Evolutionary conservation across 2,329 filamentous ascomycete genomes (phyloP).

Genomic region (Seiridium unicorne): DNA sequence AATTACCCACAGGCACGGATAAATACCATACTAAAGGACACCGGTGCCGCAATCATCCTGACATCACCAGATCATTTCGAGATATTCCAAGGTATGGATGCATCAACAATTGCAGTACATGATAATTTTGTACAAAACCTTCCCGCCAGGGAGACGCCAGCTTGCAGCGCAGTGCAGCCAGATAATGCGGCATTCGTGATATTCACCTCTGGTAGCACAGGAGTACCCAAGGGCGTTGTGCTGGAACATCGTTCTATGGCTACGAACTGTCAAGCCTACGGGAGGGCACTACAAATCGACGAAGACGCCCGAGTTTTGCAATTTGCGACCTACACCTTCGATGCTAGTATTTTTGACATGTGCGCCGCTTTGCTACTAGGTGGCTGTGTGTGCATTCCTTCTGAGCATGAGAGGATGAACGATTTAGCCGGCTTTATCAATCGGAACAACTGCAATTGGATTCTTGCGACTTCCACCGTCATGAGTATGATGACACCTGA

Average conservation of each 20-base stretch:
- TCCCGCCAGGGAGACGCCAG: neutral
- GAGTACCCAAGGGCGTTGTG: constrained; percentile 18
- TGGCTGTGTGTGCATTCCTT: constrained; percentile 38
- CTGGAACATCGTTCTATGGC: constrained; percentile 11
- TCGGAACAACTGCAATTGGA: constrained; percentile 20
- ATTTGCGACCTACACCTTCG: constrained; percentile 36
- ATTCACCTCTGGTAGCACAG: constrained; percentile 19
- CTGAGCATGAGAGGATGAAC: constrained; percentile 36
- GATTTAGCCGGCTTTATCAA: constrained; percentile 29
- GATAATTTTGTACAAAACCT: neutral
- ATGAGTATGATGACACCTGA: constrained; percentile 20
- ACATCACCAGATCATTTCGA: constrained; percentile 9
- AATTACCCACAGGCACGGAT: constrained; percentile 28
- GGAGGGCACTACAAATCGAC: constrained; percentile 14
- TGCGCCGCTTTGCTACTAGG: constrained; percentile 35
- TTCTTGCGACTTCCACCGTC: constrained; percentile 25
- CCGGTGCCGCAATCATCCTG: constrained; percentile 12
- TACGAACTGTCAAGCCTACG: constrained; percentile 6
- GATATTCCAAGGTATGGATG: constrained; percentile 12
- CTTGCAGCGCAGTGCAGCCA: constrained; percentile 3
- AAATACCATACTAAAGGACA: constrained; percentile 14
- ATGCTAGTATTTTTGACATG: constrained; percentile 37
- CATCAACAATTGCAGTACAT: constrained; percentile 9
- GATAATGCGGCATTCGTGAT: constrained; percentile 16
- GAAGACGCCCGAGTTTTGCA: constrained; percentile 22